Base-by-base conservation (phyloP, 768 basidiomycete genomes). In the Strobilomyces echinocephalus region DNA sequence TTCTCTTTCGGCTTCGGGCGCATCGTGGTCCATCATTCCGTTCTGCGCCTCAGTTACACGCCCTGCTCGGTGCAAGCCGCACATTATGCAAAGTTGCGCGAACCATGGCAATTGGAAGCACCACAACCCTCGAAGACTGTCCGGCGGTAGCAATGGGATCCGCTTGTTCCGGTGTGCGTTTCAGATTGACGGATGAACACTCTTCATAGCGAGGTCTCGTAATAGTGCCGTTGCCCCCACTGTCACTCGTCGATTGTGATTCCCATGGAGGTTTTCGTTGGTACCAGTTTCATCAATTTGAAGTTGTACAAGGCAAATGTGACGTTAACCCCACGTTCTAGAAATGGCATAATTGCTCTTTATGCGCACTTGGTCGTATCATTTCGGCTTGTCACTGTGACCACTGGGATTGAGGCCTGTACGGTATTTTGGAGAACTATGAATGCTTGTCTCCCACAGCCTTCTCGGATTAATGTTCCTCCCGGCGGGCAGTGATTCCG, bases 221-320 rank as follows among this genome's bases (percentile, higher is more conserved):
- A 49, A 47, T 50, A 38, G 39, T 39, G 24, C 54, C 59, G 42
- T 3, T 16, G 16, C 14, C 39, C 35, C 14, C 26, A n/a, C 21
- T 16, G 42, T 35, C 49, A 43, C 30, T 38, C 8, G 21, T 18
- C 39, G 31, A 36, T 44, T 31, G 11, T 31, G 16, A 40, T 38
- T 53, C 39, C 49, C 15, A 35, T 24, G 14, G 16, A 38, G 16
- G 20, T 10, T 41, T 38, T 43, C 42, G 9, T 20, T 11, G 7
- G 41, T 45, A 48, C 36, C 54, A 49, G 40, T 39, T 56, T 50
- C 33, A 26, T 39, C 58, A 30, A n/a, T n/a, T n/a, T n/a, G n/a
- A n/a, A 30, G 30, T 49, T 28, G 9, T 12, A 28, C 16, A 33
- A 48, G 46, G 45, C 20, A 24, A 39, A 5, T 3, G 38, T 60